Conservation (phyloP, 2,329 filamentous ascomycete species). For the Nannizziopsis arthrosporioides region DNA sequence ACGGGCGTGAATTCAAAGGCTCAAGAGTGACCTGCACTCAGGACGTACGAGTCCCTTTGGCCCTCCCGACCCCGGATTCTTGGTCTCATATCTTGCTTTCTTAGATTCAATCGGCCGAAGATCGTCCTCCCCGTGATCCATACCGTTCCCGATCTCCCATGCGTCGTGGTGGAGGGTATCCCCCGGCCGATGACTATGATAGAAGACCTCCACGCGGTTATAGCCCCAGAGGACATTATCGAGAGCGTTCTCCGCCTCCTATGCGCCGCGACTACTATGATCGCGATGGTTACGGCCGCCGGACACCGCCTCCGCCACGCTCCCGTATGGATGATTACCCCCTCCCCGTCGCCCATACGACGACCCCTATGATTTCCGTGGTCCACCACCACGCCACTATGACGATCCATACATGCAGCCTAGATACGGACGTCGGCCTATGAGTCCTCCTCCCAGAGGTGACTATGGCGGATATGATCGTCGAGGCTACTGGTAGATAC, state of each 20-base stretch:
- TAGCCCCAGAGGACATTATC: conserved; percentile 74
- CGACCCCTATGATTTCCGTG: conserved; percentile 47
- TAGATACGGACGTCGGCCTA: conserved; percentile 41
- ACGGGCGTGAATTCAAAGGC: conserved; percentile 86
- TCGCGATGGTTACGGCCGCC: conserved; percentile 62
- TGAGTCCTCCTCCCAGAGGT: conserved; percentile 26
- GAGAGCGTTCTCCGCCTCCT: conserved; percentile 62
- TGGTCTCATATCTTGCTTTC: conserved; percentile 19
- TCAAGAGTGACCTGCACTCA: conserved; percentile 71
- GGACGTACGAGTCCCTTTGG: conserved; percentile 52
- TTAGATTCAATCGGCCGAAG: conserved; percentile 58
- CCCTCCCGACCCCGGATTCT: conserved; percentile 1
- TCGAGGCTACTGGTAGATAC: conserved; percentile 35
- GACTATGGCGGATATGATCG: conserved; percentile 35
- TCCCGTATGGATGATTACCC: conserved; percentile 58
- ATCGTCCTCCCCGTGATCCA: conserved; percentile 56
- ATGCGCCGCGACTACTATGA: conserved; percentile 77
- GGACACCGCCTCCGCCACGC: conserved; percentile 60
- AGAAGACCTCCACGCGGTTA: conserved; percentile 73
- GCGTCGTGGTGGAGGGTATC: conserved; percentile 51
- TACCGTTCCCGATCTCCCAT: conserved; percentile 72
- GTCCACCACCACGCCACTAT: conserved; percentile 43
- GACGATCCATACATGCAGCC: conserved; percentile 49
- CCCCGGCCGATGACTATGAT: conserved; percentile 67
- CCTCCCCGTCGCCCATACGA: conserved; percentile 46